Evolutionary conservation across 108 stramenopile species (phyloP), one percentile per base, ranked within the genome.

Genomic region (Skeletonema tropicum): DNA sequence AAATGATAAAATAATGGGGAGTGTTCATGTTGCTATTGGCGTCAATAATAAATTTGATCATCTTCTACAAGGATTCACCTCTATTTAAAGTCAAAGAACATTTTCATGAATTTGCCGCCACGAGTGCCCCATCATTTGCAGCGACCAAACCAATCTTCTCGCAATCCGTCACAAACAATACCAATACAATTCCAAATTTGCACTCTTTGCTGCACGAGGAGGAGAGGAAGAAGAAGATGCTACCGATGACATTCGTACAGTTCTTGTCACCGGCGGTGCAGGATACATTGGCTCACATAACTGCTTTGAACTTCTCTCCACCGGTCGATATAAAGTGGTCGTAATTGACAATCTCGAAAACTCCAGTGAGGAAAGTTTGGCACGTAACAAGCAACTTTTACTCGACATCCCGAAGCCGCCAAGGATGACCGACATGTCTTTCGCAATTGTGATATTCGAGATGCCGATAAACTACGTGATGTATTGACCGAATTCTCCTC

Each of bases 241-340:
- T 4, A 32, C 11, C 9, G 60, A 64, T n/a, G n/a, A 26, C 59
- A n/a, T 80, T 5, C 80, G 91, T 13, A 95, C 94, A 12, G 96
- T 99, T 10, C 85, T 99, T 13, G 97, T 98, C 7, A 97, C 98
- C 0, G 99, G 99, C 17, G 99, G 99, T 14, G 89, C 96, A 0
- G 99, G 99, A 13, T 99, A 98, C 91, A 99, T 99, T 69, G 99
- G 98, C 25, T 92, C 92, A 3, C 99, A 99, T 81, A 99, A 98
- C 4, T 95, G 97, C 69, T 68, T 99, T 61, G 95, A 96, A 76
- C 85, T 99, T 32, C 82, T 99, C 29, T 70, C 90, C 48, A 88
- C 95, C 12, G 72, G 81, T 1, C 63, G 84, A 23, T 94, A 97
- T 71, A 75, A 84, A 31, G 94, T 98, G n/a, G 90, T 96, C 2